Evolutionary conservation across 805 yeast species (phyloP).

Genomic region (Wickerhamomyces rabaulensis): DNA sequence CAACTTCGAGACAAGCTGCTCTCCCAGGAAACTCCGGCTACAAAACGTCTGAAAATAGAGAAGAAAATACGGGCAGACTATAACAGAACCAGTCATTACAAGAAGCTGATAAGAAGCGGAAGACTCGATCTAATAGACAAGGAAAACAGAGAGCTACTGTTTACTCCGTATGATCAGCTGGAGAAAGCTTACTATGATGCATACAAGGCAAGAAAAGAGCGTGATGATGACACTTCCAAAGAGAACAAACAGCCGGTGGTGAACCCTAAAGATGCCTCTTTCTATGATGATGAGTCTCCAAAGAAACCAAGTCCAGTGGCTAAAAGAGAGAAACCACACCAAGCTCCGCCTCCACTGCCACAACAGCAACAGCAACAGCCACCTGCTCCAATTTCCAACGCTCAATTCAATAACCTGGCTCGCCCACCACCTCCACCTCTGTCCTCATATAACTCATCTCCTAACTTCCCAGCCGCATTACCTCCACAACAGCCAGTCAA

Average conservation of each 20-base stretch:
- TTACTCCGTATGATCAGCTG: conserved; percentile 10
- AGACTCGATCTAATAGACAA: conserved; percentile 21
- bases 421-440: not conserved
- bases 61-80: conserved; percentile 16
- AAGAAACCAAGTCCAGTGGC: not conserved
- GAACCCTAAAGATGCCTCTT: not conserved
- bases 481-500: not conserved
- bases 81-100: conserved; percentile 15
- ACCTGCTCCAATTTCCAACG: not conserved
- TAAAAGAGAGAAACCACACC: not conserved
- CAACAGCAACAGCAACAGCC: conserved; percentile 1
- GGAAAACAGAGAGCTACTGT: conserved; percentile 10
- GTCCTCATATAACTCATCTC: not conserved
- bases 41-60: conserved; percentile 16
- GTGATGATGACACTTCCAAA: conserved; percentile 8
- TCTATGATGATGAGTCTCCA: not conserved
- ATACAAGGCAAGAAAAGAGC: conserved; percentile 19
- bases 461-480: not conserved
- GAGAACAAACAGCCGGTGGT: not conserved
- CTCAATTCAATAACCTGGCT: not conserved
- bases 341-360: not conserved
- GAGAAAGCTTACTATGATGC: conserved; percentile 17
- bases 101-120: conserved; percentile 18
- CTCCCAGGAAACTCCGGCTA: conserved; percentile 1
- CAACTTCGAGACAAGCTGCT: conserved; percentile 13